Evolutionary conservation across 1,284 basidiomycete genomes (phyloP).

Genomic region (Marasmius sp.): DNA sequence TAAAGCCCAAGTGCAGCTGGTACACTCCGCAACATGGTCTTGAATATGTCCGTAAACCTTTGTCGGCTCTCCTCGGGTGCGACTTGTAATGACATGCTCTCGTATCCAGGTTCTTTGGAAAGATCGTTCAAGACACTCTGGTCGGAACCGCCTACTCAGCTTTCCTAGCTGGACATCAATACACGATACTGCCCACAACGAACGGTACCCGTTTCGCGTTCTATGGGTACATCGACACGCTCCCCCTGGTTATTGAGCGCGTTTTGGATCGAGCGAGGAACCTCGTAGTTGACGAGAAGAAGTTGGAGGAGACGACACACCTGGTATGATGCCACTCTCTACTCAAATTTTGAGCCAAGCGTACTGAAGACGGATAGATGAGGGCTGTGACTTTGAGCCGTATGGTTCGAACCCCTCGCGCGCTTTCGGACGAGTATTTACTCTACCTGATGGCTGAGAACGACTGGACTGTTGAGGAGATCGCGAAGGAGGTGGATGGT

Average conservation of each 20-base stretch:
- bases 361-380: not conserved
- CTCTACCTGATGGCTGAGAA: not conserved
- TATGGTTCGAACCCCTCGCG: not conserved
- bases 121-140: slow-evolving; percentile 14
- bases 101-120: not conserved
- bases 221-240: slow-evolving; percentile 70
- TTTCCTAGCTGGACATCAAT: slow-evolving; percentile 62
- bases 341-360: not conserved
- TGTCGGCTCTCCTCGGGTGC: too few species aligned
- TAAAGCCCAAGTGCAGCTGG: not conserved
- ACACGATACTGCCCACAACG: slow-evolving; percentile 45
- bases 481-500: not conserved
- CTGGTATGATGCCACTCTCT: not conserved
- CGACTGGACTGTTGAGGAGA: not conserved
- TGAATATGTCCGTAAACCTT: not conserved
- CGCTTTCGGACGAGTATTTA: not conserved
- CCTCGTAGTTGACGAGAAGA: not conserved
- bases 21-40: not conserved
- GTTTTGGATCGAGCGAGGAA: not conserved
- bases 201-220: slow-evolving; percentile 46
- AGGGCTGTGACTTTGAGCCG: not conserved
- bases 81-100: not conserved
- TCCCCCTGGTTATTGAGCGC: slow-evolving; percentile 47
- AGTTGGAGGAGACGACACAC: slow-evolving; percentile 1
- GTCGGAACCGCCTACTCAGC: slow-evolving; percentile 56